A percentile compares a stretch with the other conserved stretches of the same genome.
phyloP scores from a whole-genome alignment of 1,139 yeast species.

The Taiozyma sp. region DNA sequence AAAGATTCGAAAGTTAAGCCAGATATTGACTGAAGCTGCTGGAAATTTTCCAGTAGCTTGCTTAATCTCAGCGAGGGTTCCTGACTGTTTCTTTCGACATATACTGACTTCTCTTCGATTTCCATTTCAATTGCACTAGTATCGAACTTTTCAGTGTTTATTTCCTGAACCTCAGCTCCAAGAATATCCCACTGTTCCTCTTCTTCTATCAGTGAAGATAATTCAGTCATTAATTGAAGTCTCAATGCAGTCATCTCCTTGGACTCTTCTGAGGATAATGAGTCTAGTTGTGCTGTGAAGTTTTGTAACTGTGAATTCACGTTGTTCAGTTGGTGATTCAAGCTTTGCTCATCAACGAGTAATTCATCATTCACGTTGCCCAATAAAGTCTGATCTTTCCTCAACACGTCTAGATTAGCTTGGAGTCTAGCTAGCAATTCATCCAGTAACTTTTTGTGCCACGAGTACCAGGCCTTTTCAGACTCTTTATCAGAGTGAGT shows the following conservation, averaged over 20 bases:
- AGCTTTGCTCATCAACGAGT: conserved; percentile 2
- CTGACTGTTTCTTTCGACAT: conserved; percentile 17
- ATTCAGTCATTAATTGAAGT: conserved; percentile 14
- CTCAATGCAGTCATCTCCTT: conserved; percentile 15
- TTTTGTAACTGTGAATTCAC: not conserved
- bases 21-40: conserved; percentile 20
- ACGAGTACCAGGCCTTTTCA: conserved; percentile 43
- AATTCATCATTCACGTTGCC: conserved; percentile 3
- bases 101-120: conserved; percentile 12
- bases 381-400: conserved; percentile 10
- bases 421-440: conserved; percentile 28
- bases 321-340: conserved; percentile 5
- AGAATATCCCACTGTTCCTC: conserved; percentile 5
- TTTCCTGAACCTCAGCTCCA: conserved; percentile 10
- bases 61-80: conserved; percentile 21
- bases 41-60: conserved; percentile 14
- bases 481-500: conserved; percentile 44
- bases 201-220: conserved; percentile 10
- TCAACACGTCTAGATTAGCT: conserved; percentile 8
- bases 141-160: conserved; percentile 7
- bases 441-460: conserved; percentile 42
- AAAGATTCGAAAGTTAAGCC: conserved; percentile 21
- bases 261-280: conserved; percentile 16
- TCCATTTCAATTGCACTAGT: conserved; percentile 18
- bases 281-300: conserved; percentile 5